Evolutionary conservation across 805 yeast genomes (phyloP), one percentile per base, ranked within the genome.

Genomic region (Starmerella floricola): DNA sequence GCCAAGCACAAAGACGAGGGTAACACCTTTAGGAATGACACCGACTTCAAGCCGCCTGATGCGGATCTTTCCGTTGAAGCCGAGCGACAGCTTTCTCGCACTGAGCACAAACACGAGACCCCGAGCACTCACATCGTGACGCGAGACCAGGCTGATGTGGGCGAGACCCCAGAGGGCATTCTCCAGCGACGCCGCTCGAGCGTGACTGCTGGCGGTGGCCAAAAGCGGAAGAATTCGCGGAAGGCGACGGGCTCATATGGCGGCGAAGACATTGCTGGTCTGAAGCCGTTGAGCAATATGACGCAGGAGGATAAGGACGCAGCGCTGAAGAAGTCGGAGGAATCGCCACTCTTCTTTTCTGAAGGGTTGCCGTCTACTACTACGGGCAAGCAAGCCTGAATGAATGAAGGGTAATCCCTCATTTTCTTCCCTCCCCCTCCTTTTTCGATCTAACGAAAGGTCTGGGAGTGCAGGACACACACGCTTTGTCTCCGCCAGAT

Each of bases 161-260:
- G 16, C 19, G 23, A 38, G 23, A 15, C 29, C 20, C 21, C 34
- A 2, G 39, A 40, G 18, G 10, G 17, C 15, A 39, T 30, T 5
- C n/a, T 45, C 20, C 37, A 32, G 30, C 42, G 43, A 12, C 42
- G 48, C 11, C 34, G 48, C 12, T 41, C 48, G 20, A 45, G 42
- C 29, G 45, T 38, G 17, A 28, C 17, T 3, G 28, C 27, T 18
- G 30, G 29, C 40, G 27, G 40, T n/a, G n/a, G n/a, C 15, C 40
- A 21, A 23, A 16, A 21, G 19, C 38, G 45, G n/a, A 30, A 31
- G 15, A 15, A 28, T n/a, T 38, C 45, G 13, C 48, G 46, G 8
- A 37, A 41, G 28, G 46, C 49, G 1, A 46, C 49, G 15, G 49
- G 46, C 10, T 42, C 49, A n/a, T 46, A 15, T 15, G 48, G 48